phyloP scores from a whole-genome alignment of 768 basidiomycete genomes.

The Pisolithus tinctorius region DNA sequence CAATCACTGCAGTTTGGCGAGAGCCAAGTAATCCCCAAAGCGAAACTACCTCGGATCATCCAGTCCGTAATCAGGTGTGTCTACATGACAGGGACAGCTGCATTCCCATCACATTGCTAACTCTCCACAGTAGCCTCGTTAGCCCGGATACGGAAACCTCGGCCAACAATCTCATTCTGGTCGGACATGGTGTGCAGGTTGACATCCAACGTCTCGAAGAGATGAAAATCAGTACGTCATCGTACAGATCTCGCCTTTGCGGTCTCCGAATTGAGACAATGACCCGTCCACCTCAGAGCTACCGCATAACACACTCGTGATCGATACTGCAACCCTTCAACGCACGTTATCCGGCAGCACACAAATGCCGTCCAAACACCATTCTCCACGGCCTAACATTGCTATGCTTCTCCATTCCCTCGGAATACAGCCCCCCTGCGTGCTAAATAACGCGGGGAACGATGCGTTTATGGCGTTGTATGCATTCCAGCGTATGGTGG shows the following conservation, averaged over 20 bases:
- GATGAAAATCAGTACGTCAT: conserved; percentile 67
- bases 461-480: conserved; percentile 68
- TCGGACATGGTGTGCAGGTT: conserved; percentile 52
- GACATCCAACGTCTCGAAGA: conserved; percentile 63
- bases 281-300: conserved; percentile 39
- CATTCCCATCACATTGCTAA: not conserved
- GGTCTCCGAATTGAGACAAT: not conserved
- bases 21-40: conserved; percentile 60
- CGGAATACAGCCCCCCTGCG: conserved; percentile 30
- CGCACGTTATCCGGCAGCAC: conserved; percentile 50
- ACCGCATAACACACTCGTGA: conserved; percentile 62
- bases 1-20: conserved; percentile 58
- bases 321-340: conserved; percentile 64
- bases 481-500: conserved; percentile 61
- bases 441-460: conserved; percentile 72
- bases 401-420: conserved; percentile 58
- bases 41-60: conserved; percentile 64
- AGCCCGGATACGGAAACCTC: conserved; percentile 73
- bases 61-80: conserved; percentile 64
- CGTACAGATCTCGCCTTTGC: not conserved
- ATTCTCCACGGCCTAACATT: conserved; percentile 55
- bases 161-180: conserved; percentile 63
- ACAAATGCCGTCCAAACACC: conserved; percentile 50
- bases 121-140: conserved; percentile 49
- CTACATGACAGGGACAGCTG: conserved; percentile 2